A percentile compares a stretch with the other conserved stretches of the same genome.
Conservation (phyloP, 176 grass and related monocot species). For the Aechmea fasciata region DNA sequence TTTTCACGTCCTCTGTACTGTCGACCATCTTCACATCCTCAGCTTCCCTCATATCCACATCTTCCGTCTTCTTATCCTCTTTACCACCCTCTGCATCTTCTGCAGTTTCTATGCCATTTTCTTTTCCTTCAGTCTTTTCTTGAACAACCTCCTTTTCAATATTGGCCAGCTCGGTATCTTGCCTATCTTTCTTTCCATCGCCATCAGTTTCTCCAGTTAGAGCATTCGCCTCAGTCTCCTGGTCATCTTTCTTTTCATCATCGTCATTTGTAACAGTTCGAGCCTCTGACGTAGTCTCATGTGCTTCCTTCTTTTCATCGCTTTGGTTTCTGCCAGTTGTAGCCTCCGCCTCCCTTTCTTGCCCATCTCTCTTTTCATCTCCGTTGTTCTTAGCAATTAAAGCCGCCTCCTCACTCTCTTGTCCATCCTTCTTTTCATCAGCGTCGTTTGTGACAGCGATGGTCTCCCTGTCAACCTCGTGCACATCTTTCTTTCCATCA, state of each 20-base stretch:
- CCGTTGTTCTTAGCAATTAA: too few species aligned
- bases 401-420: too few species aligned
- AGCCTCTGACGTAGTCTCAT: neutral
- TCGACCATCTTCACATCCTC: slow-evolving; percentile 33
- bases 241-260: neutral
- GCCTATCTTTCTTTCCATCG: neutral
- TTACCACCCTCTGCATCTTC: neutral
- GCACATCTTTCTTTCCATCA: too few species aligned
- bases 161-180: neutral
- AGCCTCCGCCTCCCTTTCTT: too few species aligned
- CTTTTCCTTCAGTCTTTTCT: slow-evolving; percentile 22
- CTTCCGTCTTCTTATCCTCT: neutral
- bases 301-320: too few species aligned
- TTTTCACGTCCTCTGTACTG: slow-evolving; percentile 6
- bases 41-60: neutral
- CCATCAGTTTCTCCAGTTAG: neutral
- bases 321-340: too few species aligned
- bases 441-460: too few species aligned
- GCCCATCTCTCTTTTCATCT: too few species aligned
- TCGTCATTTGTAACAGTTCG: neutral
- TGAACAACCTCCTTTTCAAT: slow-evolving; percentile 10
- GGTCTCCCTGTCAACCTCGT: too few species aligned
- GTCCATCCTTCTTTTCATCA: too few species aligned
- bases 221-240: neutral
- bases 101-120: slow-evolving; percentile 24